Percentiles rank a stretch among this genome's conserved stretches.
Evolutionary conservation across 2,329 filamentous ascomycete species (phyloP).

Genomic region (Pseudopithomyces chartarum): DNA sequence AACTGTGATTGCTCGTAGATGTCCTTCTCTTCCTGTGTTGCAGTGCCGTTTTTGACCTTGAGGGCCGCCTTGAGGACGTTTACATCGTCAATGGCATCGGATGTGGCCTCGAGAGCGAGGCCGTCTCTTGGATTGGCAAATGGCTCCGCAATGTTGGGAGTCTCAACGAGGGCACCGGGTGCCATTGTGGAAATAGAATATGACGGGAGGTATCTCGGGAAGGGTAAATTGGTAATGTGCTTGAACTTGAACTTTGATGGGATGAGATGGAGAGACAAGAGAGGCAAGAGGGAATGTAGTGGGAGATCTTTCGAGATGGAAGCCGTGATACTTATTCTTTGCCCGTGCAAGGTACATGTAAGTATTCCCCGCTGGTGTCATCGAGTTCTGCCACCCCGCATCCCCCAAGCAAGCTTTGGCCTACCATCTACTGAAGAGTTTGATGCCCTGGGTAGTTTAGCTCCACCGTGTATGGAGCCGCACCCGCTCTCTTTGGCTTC

Average conservation of each 20-base stretch:
- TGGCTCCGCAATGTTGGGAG: conserved; percentile 48
- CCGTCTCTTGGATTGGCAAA: conserved; percentile 60
- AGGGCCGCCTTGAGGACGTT: conserved; percentile 64
- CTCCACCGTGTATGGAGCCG: conserved; percentile 14
- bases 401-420: conserved; percentile 27
- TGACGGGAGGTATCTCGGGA: conserved; percentile 24
- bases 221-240: conserved; percentile 2
- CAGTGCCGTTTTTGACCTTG: conserved; percentile 54
- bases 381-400: conserved; percentile 12
- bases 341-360: conserved; percentile 8
- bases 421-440: conserved; percentile 20
- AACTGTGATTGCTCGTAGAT: conserved; percentile 68
- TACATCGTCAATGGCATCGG: conserved; percentile 64
- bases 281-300: conserved; percentile 11
- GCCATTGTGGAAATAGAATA: conserved; percentile 45
- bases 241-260: neutral
- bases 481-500: neutral
- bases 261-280: neutral
- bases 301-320: conserved; percentile 9
- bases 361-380: conserved; percentile 7
- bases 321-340: conserved; percentile 29
- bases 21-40: conserved; percentile 52
- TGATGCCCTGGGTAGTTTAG: conserved; percentile 21
- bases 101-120: conserved; percentile 62
- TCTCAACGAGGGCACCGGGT: conserved; percentile 51